Evolutionary conservation across 306 rosid species (phyloP).

Genomic region (Senna siamea): DNA sequence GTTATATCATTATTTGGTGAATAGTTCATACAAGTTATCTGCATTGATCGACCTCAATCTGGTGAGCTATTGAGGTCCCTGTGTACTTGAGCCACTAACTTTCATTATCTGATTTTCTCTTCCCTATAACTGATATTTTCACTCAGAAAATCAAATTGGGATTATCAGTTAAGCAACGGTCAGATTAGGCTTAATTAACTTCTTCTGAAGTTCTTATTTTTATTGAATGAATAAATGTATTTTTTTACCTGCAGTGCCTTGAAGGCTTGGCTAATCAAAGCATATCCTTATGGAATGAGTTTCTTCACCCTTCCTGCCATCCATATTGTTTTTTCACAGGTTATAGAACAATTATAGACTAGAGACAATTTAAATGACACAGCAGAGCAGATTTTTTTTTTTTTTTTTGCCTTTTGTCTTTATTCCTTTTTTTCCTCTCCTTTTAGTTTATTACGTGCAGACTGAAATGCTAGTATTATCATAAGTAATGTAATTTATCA

Average conservation of each 20-base stretch:
- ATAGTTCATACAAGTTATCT: background rate
- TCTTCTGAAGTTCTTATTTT: constrained; percentile 4
- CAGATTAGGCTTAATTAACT: constrained; percentile 1
- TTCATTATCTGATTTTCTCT: background rate
- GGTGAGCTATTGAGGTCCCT: background rate
- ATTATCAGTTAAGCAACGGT: background rate
- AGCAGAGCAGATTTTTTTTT: background rate
- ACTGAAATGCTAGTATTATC: too few relatives aligned
- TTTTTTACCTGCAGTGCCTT: constrained; percentile 13
- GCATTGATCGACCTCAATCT: background rate
- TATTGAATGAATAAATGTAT: constrained; percentile 3
- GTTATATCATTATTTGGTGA: background rate
- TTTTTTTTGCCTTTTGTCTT: background rate
- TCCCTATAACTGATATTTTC: background rate
- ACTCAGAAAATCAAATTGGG: background rate
- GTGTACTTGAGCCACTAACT: background rate
- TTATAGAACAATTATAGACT: constrained; percentile 12
- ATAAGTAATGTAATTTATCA: too few relatives aligned
- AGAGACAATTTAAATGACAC: background rate
- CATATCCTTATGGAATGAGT: background rate
- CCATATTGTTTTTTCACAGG: constrained; percentile 4
- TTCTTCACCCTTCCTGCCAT: background rate
- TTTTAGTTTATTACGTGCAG: background rate
- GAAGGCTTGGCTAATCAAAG: constrained; percentile 5
- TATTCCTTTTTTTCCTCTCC: background rate